Evolutionary conservation across 768 basidiomycete species (phyloP).

Genomic region (Boletus pseudopeckii): DNA sequence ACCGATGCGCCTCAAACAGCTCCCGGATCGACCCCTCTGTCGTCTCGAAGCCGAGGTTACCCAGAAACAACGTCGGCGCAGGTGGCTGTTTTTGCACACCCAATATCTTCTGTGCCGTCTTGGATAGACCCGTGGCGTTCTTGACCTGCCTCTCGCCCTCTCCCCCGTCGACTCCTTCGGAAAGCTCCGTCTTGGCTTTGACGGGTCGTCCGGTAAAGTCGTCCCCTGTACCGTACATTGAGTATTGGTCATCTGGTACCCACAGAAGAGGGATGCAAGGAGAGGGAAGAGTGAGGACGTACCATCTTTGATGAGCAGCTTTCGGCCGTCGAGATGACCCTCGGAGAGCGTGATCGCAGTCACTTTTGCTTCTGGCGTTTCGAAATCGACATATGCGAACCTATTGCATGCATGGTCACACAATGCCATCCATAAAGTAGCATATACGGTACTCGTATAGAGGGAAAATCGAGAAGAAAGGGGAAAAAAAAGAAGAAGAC

Average conservation of each 20-base stretch:
- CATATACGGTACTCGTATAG: no score
- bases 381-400: conserved; percentile 96
- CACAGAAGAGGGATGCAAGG: neutral
- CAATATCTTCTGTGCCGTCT: conserved; percentile 76
- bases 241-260: neutral
- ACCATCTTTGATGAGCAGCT: conserved; percentile 93
- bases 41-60: conserved; percentile 89
- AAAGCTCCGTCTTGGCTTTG: conserved; percentile 30
- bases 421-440: neutral
- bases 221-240: conserved; percentile 46
- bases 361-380: conserved; percentile 66
- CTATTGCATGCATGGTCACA: conserved; percentile 39
- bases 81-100: conserved; percentile 77
- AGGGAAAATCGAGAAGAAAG: neutral
- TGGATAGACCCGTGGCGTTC: conserved; percentile 44
- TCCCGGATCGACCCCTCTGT: conserved; percentile 73
- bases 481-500: conserved; percentile 9
- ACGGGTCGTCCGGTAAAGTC: conserved; percentile 71
- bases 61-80: conserved; percentile 85
- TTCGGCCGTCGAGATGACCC: conserved; percentile 75
- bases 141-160: conserved; percentile 19
- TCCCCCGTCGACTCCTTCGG: conserved; percentile 28
- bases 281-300: conserved; percentile 13
- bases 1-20: conserved; percentile 63
- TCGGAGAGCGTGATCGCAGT: conserved; percentile 82